phyloP scores from a whole-genome alignment of 306 rosid genomes.

The Trichosanthes truncata region DNA sequence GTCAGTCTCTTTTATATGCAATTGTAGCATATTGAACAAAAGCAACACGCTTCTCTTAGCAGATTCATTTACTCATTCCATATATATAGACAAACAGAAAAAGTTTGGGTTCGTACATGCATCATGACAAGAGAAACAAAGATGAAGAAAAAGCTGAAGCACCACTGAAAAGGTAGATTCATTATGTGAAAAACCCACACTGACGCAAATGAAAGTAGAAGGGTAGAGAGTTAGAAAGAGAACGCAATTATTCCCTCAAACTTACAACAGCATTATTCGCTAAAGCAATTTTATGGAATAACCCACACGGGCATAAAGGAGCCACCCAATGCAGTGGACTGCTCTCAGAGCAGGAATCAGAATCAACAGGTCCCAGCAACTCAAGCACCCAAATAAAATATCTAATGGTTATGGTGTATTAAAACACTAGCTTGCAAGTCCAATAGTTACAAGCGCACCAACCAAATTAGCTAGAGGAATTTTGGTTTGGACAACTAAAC shows the following conservation, averaged over 20 bases:
- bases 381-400: slow-evolving; percentile 34
- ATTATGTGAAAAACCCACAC: slow-evolving; percentile 69
- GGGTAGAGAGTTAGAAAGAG: slow-evolving; percentile 26
- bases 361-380: slow-evolving; percentile 64
- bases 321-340: slow-evolving; percentile 31
- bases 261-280: slow-evolving; percentile 35
- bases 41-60: slow-evolving; percentile 29
- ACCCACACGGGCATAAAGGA: slow-evolving; percentile 47
- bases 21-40: slow-evolving; percentile 18
- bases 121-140: slow-evolving; percentile 40
- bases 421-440: slow-evolving; percentile 1
- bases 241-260: slow-evolving; percentile 6
- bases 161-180: slow-evolving; percentile 46
- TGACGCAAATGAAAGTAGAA: slow-evolving; percentile 23
- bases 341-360: slow-evolving; percentile 58
- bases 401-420: background rate
- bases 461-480: slow-evolving; percentile 26
- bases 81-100: slow-evolving; percentile 27
- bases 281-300: slow-evolving; percentile 24
- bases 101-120: slow-evolving; percentile 22
- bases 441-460: slow-evolving; percentile 20
- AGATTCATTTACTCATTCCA: slow-evolving; percentile 53
- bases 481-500: slow-evolving; percentile 26
- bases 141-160: slow-evolving; percentile 29
- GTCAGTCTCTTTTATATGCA: slow-evolving; percentile 15